Evolutionary conservation across 2,329 filamentous ascomycete species (phyloP).

Genomic region (Exutisphaerella laricina): DNA sequence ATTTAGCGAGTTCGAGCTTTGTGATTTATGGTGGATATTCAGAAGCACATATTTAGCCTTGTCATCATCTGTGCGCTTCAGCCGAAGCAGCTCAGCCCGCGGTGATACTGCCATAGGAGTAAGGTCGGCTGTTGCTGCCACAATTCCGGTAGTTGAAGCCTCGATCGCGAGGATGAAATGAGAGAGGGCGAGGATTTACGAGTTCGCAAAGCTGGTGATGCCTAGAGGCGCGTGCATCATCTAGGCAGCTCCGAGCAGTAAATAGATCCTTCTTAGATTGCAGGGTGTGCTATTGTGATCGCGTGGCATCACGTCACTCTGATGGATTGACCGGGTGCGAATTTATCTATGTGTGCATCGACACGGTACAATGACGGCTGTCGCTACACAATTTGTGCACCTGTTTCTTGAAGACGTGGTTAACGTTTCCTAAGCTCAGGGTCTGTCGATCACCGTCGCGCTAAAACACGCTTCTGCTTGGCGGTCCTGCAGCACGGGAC

Average conservation of each 20-base stretch:
- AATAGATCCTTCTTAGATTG: neutral
- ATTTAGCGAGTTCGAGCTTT: slow-evolving; percentile 51
- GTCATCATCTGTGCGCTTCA: slow-evolving; percentile 48
- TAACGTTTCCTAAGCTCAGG: too few species aligned
- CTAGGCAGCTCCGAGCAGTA: neutral
- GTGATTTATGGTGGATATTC: slow-evolving; percentile 48
- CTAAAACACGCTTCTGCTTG: too few species aligned
- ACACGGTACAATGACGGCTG: too few species aligned
- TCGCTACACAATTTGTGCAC: too few species aligned
- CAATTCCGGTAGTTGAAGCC: neutral
- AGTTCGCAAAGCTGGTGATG: too few species aligned
- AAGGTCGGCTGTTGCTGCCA: neutral
- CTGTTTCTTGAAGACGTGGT: too few species aligned
- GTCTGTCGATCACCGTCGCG: too few species aligned
- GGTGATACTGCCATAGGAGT: slow-evolving; percentile 8
- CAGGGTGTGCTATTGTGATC: neutral
- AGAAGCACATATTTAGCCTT: slow-evolving; percentile 49
- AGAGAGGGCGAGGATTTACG: too few species aligned
- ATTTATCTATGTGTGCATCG: too few species aligned
- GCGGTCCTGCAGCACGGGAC: too few species aligned
- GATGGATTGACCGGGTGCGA: too few species aligned
- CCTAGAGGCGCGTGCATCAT: neutral
- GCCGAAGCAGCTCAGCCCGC: slow-evolving; percentile 47
- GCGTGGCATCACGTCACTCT: slow-evolving; percentile 1
- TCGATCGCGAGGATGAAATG: too few species aligned